Percentiles rank a stretch among this genome's conserved stretches.
Conservation (phyloP, 2,329 filamentous ascomycete species). For the Pseudogymnoascus sp. region DNA sequence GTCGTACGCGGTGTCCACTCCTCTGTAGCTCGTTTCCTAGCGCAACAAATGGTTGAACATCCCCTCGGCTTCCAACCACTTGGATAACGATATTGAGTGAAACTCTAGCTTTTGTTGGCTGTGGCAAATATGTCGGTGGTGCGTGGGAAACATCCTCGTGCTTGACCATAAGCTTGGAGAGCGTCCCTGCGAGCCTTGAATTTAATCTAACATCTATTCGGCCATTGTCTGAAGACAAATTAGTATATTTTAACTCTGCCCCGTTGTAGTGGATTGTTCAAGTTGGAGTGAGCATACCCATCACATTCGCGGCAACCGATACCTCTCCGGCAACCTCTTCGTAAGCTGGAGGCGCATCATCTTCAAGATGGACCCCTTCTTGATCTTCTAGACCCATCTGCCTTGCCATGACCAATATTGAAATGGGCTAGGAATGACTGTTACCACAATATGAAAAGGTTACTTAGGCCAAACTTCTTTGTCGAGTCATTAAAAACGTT, state of each 20-base stretch:
- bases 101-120: constrained; percentile 20
- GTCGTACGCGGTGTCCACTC: constrained; percentile 44
- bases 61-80: constrained; percentile 43
- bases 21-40: constrained; percentile 42
- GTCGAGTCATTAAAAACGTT: background rate
- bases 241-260: background rate
- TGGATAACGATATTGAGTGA: constrained; percentile 48
- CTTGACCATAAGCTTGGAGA: constrained; percentile 54
- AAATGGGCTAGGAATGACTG: background rate
- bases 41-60: constrained; percentile 52
- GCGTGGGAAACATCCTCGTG: background rate
- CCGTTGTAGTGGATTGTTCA: background rate
- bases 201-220: constrained; percentile 47
- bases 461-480: background rate
- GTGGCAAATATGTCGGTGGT: background rate
- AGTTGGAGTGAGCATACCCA: background rate
- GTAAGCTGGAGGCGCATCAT: background rate
- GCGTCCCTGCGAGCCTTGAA: constrained; percentile 26
- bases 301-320: background rate
- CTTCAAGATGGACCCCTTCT: background rate
- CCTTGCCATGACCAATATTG: background rate
- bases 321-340: background rate
- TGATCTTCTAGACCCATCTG: background rate
- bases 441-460: background rate
- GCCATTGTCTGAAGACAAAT: constrained; percentile 36